Evolutionary conservation across 805 yeast species (phyloP).

Genomic region (Scheffersomyces stipitis): DNA sequence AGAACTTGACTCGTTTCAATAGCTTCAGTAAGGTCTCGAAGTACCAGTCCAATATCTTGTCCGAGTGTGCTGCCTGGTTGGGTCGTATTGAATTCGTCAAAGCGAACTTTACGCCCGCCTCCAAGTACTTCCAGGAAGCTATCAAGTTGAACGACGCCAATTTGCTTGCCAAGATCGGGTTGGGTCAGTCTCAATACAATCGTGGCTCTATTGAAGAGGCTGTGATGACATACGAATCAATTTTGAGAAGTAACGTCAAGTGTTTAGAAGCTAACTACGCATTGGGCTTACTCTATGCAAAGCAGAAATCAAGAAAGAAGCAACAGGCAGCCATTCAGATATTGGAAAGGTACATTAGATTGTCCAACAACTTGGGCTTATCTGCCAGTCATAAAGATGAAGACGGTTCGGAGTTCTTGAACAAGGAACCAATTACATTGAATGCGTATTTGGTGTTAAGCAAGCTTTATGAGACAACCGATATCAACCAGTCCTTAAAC

Average conservation of each 20-base stretch:
- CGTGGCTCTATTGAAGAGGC: slow-evolving; percentile 82
- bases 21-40: slow-evolving; percentile 20
- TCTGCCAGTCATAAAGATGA: slow-evolving; percentile 20
- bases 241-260: slow-evolving; percentile 64
- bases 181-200: slow-evolving; percentile 79
- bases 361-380: slow-evolving; percentile 52
- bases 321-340: slow-evolving; percentile 56
- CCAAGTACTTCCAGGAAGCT: slow-evolving; percentile 70
- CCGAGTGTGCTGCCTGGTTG: slow-evolving; percentile 65
- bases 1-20: slow-evolving; percentile 11
- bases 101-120: slow-evolving; percentile 66
- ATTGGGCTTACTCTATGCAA: slow-evolving; percentile 72
- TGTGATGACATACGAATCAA: slow-evolving; percentile 75
- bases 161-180: slow-evolving; percentile 71
- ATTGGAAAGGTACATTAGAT: slow-evolving; percentile 68
- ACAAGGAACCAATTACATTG: slow-evolving; percentile 56
- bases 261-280: slow-evolving; percentile 73
- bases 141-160: slow-evolving; percentile 63
- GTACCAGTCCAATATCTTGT: slow-evolving; percentile 31
- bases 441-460: slow-evolving; percentile 72
- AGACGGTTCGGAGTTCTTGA: slow-evolving; percentile 19
- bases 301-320: slow-evolving; percentile 40
- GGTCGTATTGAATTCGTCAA: slow-evolving; percentile 72
- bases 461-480: slow-evolving; percentile 64
- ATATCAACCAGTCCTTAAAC: slow-evolving; percentile 64